Conservation (phyloP, 1,284 basidiomycete genomes). For the Rhodotorula sp. region DNA sequence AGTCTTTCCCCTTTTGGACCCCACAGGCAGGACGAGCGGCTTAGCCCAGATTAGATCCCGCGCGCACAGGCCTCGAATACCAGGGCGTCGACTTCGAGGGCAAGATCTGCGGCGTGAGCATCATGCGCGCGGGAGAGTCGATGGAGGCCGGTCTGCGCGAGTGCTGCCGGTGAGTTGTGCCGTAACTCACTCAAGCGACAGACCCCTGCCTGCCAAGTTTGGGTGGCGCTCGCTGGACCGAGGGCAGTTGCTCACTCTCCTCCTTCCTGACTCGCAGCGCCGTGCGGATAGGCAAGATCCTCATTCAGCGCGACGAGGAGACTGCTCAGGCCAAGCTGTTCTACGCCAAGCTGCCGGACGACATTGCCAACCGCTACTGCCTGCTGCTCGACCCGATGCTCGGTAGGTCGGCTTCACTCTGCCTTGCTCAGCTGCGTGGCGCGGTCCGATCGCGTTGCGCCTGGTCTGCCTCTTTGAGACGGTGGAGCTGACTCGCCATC, state of each 20-base stretch:
- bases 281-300: constrained; percentile 86
- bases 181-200: no score
- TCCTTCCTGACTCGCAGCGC: constrained; percentile 33
- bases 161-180: constrained; percentile 62
- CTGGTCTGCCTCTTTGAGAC: no score
- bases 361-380: constrained; percentile 88
- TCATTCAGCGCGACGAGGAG: constrained; percentile 95
- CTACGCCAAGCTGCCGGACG: constrained; percentile 80
- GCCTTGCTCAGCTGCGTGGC: not conserved
- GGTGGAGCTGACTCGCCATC: not conserved
- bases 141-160: constrained; percentile 75
- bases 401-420: constrained; percentile 56
- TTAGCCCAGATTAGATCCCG: not conserved
- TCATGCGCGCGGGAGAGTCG: constrained; percentile 62
- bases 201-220: no score
- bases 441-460: not conserved
- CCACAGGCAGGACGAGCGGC: not conserved
- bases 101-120: constrained; percentile 77
- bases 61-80: constrained; percentile 68
- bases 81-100: constrained; percentile 89
- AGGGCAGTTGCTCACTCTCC: no score
- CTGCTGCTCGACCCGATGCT: constrained; percentile 97
- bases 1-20: not conserved
- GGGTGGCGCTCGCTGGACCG: no score
- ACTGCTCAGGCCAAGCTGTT: constrained; percentile 80